Evolutionary conservation across 306 rosid genomes (phyloP).

Genomic region (Ochetophila trinervis): DNA sequence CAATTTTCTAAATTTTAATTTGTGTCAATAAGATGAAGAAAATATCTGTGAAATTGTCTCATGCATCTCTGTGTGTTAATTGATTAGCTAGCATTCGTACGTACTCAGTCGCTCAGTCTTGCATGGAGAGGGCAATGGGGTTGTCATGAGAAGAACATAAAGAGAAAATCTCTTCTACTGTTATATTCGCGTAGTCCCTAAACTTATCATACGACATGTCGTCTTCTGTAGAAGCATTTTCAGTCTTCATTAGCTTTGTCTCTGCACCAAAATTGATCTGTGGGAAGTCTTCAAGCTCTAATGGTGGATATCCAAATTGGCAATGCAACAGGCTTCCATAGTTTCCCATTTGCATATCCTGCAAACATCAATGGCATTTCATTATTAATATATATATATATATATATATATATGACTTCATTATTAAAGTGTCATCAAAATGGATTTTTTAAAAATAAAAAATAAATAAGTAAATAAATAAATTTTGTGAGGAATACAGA

Average conservation of each 20-base stretch:
- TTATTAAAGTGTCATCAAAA: too few species aligned
- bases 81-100: conserved; percentile 2
- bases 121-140: conserved; percentile 47
- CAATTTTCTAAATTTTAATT: conserved; percentile 31
- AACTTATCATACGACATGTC: conserved; percentile 54
- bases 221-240: conserved; percentile 39
- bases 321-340: conserved; percentile 40
- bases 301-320: conserved; percentile 61
- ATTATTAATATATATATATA: too few species aligned
- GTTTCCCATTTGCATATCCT: conserved; percentile 49
- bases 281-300: conserved; percentile 77
- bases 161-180: conserved; percentile 80
- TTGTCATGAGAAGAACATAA: conserved; percentile 62
- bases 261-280: conserved; percentile 52
- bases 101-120: conserved; percentile 13
- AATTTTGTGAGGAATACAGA: conserved; percentile 38
- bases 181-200: conserved; percentile 60
- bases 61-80: conserved; percentile 24
- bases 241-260: conserved; percentile 46
- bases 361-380: conserved; percentile 23
- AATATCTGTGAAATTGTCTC: conserved; percentile 5
- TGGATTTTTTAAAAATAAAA: too few species aligned
- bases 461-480: not conserved
- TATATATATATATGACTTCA: too few species aligned
- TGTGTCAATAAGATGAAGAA: conserved; percentile 39